phyloP scores from a whole-genome alignment of 2,329 filamentous ascomycete species.

The Paracoccidioides lutzii region DNA sequence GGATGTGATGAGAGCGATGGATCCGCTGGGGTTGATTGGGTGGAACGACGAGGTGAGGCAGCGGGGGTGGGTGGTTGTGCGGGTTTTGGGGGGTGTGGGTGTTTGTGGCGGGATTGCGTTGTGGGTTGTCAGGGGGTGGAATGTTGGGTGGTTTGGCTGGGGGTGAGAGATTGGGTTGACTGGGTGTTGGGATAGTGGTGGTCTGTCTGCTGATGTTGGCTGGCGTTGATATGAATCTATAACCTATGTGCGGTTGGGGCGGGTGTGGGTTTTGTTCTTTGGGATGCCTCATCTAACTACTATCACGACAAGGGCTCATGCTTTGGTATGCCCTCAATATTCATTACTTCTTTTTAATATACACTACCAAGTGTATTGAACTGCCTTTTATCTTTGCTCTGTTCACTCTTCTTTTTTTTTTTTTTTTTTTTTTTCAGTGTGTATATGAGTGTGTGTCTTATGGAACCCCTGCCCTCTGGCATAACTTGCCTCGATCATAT shows the following conservation, averaged over 20 bases:
- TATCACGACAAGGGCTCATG: too few species aligned
- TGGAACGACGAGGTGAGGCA: constrained; percentile 54
- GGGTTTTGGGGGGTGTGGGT: constrained; percentile 61
- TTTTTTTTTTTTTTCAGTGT: too few species aligned
- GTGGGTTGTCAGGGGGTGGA: constrained; percentile 40
- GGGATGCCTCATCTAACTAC: too few species aligned
- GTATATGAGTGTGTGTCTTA: too few species aligned
- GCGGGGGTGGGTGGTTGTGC: constrained; percentile 54
- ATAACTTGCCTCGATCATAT: too few species aligned
- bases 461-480: too few species aligned
- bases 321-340: too few species aligned
- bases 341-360: too few species aligned
- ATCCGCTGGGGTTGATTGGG: constrained; percentile 66
- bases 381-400: too few species aligned
- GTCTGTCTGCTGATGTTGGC: background rate
- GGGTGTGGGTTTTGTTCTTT: background rate
- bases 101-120: constrained; percentile 59
- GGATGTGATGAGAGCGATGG: constrained; percentile 42
- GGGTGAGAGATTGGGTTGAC: background rate
- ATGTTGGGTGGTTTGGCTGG: constrained; percentile 6
- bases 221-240: background rate
- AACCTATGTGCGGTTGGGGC: background rate
- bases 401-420: too few species aligned
- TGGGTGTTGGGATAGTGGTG: too few species aligned
- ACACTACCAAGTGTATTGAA: too few species aligned